Evolutionary conservation across 352 stramenopile species (phyloP).

Genomic region (Pythium insidiosum): DNA sequence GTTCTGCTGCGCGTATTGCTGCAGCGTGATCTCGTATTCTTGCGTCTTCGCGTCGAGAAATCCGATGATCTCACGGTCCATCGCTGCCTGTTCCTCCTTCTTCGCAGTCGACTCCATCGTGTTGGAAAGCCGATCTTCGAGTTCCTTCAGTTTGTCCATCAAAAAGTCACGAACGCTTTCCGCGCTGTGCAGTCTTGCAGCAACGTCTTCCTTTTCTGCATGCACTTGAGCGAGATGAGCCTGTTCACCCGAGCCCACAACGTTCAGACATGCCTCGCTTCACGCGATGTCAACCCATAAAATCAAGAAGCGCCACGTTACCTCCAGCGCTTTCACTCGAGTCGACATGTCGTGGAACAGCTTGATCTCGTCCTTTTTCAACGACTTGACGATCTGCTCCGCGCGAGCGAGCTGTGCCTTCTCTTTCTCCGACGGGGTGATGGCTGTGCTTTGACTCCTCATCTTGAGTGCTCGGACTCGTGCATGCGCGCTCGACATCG

Average conservation of each 20-base stretch:
- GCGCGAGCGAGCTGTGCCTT: conserved; percentile 52
- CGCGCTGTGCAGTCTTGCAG: conserved; percentile 52
- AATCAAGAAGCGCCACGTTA: too few species aligned
- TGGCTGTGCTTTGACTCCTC: not conserved
- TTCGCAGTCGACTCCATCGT: conserved; percentile 45
- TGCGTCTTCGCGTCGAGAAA: conserved; percentile 75
- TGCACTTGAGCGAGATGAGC: conserved; percentile 51
- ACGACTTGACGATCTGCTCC: conserved; percentile 67
- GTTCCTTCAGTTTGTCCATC: conserved; percentile 78
- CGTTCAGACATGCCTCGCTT: not conserved
- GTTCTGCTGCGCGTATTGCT: conserved; percentile 47
- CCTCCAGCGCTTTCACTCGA: conserved; percentile 63
- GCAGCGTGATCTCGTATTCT: conserved; percentile 57
- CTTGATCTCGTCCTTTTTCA: conserved; percentile 83
- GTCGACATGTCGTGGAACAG: conserved; percentile 80
- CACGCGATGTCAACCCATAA: not conserved
- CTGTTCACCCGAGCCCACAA: conserved; percentile 1
- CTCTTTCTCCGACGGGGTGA: conserved; percentile 5
- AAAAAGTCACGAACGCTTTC: conserved; percentile 80
- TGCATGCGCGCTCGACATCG: not conserved
- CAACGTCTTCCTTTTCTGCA: conserved; percentile 72
- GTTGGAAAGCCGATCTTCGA: conserved; percentile 51
- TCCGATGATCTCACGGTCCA: conserved; percentile 80
- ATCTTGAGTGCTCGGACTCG: not conserved
- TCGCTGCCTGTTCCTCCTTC: conserved; percentile 52